Conservation (phyloP, 208 protist species). For the Borovskyia barvae region DNA sequence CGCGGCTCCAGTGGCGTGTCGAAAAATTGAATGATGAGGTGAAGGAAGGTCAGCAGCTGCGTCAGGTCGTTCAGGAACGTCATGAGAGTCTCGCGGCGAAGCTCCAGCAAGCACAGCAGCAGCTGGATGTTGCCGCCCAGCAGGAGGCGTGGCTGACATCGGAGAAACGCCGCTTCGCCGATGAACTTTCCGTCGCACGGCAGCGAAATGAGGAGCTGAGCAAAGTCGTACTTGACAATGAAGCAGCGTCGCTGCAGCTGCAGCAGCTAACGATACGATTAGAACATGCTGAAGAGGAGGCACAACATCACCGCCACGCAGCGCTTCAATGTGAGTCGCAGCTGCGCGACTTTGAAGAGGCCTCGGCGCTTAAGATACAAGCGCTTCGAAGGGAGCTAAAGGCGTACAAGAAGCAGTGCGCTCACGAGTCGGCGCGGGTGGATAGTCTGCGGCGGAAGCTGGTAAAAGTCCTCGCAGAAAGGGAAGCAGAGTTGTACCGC, state of each 20-base stretch:
- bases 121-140: constrained; percentile 48
- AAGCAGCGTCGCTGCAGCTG: constrained; percentile 38
- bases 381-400: constrained; percentile 45
- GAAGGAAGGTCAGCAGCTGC: constrained; percentile 13
- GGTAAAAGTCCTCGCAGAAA: constrained; percentile 53
- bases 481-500: constrained; percentile 28
- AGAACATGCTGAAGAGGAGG: constrained; percentile 43
- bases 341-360: constrained; percentile 52
- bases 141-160: constrained; percentile 56
- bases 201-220: constrained; percentile 46
- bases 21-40: constrained; percentile 38
- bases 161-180: constrained; percentile 36
- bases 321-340: constrained; percentile 29
- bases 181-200: constrained; percentile 45
- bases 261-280: constrained; percentile 55
- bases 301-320: constrained; percentile 36
- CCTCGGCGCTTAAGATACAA: constrained; percentile 39
- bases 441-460: constrained; percentile 60
- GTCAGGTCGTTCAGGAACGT: constrained; percentile 10
- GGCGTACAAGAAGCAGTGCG: constrained; percentile 41
- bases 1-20: constrained; percentile 31
- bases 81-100: constrained; percentile 22
- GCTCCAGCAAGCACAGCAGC: constrained; percentile 22
- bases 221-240: constrained; percentile 20
- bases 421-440: constrained; percentile 39